Conservation (phyloP, 768 basidiomycete genomes). For the Holtermanniella nyarrowii region DNA sequence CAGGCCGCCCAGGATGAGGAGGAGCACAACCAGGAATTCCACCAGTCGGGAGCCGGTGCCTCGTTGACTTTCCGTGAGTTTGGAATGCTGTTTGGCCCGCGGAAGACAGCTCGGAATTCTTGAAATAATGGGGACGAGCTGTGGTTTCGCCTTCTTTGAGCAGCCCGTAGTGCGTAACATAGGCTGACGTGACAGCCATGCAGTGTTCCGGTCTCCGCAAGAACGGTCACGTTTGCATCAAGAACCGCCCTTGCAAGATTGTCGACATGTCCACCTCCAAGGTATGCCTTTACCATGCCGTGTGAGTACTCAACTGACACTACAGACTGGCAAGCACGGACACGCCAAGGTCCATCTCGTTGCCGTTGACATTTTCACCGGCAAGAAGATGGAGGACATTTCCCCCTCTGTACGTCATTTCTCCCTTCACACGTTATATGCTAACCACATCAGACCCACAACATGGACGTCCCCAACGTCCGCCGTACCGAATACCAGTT, state of each 20-base stretch:
- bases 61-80: constrained; percentile 39
- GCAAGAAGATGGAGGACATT: constrained; percentile 77
- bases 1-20: constrained; percentile 51
- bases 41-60: constrained; percentile 52
- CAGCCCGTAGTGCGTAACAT: background rate
- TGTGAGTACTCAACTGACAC: background rate
- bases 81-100: background rate
- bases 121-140: too few relatives aligned
- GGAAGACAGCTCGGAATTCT: too few relatives aligned
- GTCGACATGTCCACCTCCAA: constrained; percentile 99
- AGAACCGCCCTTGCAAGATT: constrained; percentile 88
- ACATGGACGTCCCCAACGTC: constrained; percentile 99
- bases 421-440: background rate
- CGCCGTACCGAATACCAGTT: constrained; percentile 79
- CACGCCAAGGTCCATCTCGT: constrained; percentile 99
- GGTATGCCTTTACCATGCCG: constrained; percentile 51
- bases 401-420: constrained; percentile 20
- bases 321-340: constrained; percentile 75
- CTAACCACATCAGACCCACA: constrained; percentile 79
- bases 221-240: constrained; percentile 73
- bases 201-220: constrained; percentile 83
- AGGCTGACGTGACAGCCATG: constrained; percentile 39
- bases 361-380: constrained; percentile 97
- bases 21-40: constrained; percentile 77
- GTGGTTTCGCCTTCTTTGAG: too few relatives aligned